phyloP scores from a whole-genome alignment of 2,329 filamentous ascomycete species.

The Microcera coccophila region DNA sequence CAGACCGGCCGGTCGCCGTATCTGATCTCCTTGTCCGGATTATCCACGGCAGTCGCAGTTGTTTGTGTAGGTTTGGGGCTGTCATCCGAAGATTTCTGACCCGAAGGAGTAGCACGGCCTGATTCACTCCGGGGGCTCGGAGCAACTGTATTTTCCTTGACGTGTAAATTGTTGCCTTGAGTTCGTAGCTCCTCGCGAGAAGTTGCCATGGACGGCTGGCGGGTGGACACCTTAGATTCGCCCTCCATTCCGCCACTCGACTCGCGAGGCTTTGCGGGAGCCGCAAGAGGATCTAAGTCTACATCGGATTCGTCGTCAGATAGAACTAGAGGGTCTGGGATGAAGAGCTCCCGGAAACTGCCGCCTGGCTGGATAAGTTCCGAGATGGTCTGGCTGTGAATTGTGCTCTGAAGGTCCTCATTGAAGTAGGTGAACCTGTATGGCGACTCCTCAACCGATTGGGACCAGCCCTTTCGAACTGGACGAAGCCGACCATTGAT shows the following conservation, averaged over 20 bases:
- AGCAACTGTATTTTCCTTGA: slow-evolving; percentile 30
- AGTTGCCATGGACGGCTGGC: slow-evolving; percentile 43
- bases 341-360: slow-evolving; percentile 82
- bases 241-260: slow-evolving; percentile 29
- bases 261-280: slow-evolving; percentile 22
- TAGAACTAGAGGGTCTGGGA: slow-evolving; percentile 76
- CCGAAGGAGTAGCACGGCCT: slow-evolving; percentile 46
- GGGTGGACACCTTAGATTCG: slow-evolving; percentile 43
- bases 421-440: slow-evolving; percentile 99
- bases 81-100: slow-evolving; percentile 37
- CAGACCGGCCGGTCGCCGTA: slow-evolving; percentile 87
- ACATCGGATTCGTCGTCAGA: slow-evolving; percentile 71
- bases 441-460: slow-evolving; percentile 81
- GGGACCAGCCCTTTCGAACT: slow-evolving; percentile 75
- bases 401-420: slow-evolving; percentile 91
- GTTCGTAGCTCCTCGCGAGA: slow-evolving; percentile 20
- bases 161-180: slow-evolving; percentile 28
- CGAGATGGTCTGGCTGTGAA: slow-evolving; percentile 92
- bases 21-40: slow-evolving; percentile 44
- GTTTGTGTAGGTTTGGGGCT: slow-evolving; percentile 17
- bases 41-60: slow-evolving; percentile 11
- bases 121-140: slow-evolving; percentile 35
- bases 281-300: slow-evolving; percentile 44
- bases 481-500: slow-evolving; percentile 86
- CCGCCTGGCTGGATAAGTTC: slow-evolving; percentile 83